phyloP scores from a whole-genome alignment of 1,139 yeast species.

The Pneumocystis oryctolagi region DNA sequence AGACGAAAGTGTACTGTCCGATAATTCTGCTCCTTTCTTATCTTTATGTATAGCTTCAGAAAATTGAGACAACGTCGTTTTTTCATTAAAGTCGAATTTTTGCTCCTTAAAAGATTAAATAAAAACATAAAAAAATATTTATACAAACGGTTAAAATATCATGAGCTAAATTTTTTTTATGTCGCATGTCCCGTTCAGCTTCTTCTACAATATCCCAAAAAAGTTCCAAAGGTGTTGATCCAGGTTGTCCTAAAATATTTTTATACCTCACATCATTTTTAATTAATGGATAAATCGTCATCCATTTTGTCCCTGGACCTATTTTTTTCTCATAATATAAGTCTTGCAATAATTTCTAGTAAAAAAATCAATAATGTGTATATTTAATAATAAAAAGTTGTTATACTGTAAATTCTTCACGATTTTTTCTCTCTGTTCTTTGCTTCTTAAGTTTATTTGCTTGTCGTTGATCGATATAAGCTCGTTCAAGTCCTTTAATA shows the following conservation, averaged over 20 bases:
- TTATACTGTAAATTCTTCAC: conserved; percentile 41
- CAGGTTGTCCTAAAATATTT: conserved; percentile 57
- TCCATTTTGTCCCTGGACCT: conserved; percentile 46
- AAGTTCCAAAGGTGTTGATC: conserved; percentile 65
- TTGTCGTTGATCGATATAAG: conserved; percentile 25
- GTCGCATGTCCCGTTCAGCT: conserved; percentile 39
- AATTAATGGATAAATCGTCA: conserved; percentile 37
- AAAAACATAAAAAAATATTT: conserved; percentile 5
- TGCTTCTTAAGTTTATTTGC: conserved; percentile 29
- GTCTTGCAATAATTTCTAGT: conserved; percentile 27
- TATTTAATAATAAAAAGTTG: neutral
- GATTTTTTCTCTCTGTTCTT: conserved; percentile 46
- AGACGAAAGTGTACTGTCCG: conserved; percentile 12
- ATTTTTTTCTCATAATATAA: conserved; percentile 30
- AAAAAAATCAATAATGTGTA: neutral
- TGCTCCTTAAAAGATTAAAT: conserved; percentile 2
- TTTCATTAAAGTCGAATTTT: conserved; percentile 15
- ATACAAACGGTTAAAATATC: conserved; percentile 32
- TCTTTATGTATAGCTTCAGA: conserved; percentile 17
- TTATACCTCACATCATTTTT: conserved; percentile 46
- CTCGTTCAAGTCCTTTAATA: conserved; percentile 32
- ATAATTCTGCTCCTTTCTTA: conserved; percentile 14
- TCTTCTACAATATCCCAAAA: conserved; percentile 66
- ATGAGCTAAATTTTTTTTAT: conserved; percentile 45
- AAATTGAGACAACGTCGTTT: conserved; percentile 19